phyloP scores from a whole-genome alignment of 2,329 filamentous ascomycete genomes.

The Cytospora chrysosperma region DNA sequence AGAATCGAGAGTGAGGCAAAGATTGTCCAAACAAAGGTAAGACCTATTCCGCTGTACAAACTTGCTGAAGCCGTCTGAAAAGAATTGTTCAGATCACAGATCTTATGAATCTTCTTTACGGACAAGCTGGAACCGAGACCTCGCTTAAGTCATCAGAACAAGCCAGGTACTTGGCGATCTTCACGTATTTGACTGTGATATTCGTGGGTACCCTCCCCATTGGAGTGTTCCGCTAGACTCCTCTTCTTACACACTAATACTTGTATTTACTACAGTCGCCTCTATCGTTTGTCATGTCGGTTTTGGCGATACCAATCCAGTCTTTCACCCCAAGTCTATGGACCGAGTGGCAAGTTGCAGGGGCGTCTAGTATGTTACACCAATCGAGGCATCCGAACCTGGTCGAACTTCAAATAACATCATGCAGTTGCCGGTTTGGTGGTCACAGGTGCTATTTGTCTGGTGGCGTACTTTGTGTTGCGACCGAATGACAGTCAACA shows the following conservation, averaged over 20 bases:
- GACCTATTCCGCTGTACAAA: background rate
- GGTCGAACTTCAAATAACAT: too few species aligned
- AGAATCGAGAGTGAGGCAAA: background rate
- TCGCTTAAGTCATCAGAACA: slow-evolving; percentile 1
- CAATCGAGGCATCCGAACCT: background rate
- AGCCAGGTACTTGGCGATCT: slow-evolving; percentile 1
- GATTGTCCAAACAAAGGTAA: background rate
- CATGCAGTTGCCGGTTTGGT: background rate
- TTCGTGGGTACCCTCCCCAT: background rate
- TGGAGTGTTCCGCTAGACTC: background rate
- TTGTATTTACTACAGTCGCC: background rate
- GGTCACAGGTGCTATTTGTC: background rate
- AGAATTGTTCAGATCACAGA: background rate
- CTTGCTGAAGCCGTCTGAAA: background rate
- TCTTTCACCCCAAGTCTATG: slow-evolving; percentile 11
- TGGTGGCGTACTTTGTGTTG: slow-evolving; percentile 30
- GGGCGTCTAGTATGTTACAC: background rate
- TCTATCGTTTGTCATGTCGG: background rate
- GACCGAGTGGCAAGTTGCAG: slow-evolving; percentile 22
- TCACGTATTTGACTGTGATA: background rate
- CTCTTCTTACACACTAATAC: background rate
- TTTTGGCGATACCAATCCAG: background rate
- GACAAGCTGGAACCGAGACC: slow-evolving; percentile 7
- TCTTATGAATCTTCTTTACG: background rate
- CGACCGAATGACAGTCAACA: too few species aligned